Evolutionary conservation across 1,284 basidiomycete genomes (phyloP).

Genomic region (Pseudozyma hubeiensis): DNA sequence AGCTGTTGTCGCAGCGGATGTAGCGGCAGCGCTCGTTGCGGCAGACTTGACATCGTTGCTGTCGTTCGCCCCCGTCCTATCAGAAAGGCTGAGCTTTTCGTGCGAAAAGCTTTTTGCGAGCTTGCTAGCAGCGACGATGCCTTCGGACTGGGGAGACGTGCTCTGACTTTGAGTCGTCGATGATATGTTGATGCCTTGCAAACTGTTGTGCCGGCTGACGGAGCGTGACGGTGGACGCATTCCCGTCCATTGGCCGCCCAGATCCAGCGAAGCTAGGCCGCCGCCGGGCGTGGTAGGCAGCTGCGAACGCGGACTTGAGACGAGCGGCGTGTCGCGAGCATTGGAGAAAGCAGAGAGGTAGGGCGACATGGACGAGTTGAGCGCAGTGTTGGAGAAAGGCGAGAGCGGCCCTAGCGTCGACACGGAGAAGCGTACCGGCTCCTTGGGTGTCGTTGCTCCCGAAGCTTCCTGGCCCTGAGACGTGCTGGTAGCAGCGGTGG

Average conservation of each 20-base stretch:
- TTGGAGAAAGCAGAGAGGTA: conserved; percentile 67
- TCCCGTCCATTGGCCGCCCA: conserved; percentile 49
- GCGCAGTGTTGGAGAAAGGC: conserved; percentile 65
- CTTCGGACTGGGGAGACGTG: conserved; percentile 44
- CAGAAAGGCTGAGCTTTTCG: conserved; percentile 31
- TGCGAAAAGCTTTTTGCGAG: conserved; percentile 34
- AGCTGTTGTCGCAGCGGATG: conserved; percentile 10
- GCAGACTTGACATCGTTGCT: conserved; percentile 8
- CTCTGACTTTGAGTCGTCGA: conserved; percentile 5
- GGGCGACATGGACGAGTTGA: conserved; percentile 64
- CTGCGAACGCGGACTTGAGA: conserved; percentile 56
- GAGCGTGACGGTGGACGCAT: conserved; percentile 49
- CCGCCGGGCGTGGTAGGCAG: conserved; percentile 36
- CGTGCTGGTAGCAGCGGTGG: conserved; percentile 19
- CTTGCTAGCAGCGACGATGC: conserved; percentile 19
- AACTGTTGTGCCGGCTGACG: conserved; percentile 49
- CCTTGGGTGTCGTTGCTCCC: conserved; percentile 47
- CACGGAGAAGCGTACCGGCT: conserved; percentile 61
- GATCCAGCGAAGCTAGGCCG: conserved; percentile 34
- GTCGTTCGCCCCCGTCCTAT: conserved; percentile 14
- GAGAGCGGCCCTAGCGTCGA: conserved; percentile 59
- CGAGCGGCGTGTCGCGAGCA: conserved; percentile 64
- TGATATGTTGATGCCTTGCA: conserved; percentile 41
- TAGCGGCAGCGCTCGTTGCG: conserved; percentile 7
- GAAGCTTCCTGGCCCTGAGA: conserved; percentile 33